Evolutionary conservation across 257 asterid genomes (phyloP), one percentile per base, ranked within the genome.

Genomic region (Petunia axillaris): DNA sequence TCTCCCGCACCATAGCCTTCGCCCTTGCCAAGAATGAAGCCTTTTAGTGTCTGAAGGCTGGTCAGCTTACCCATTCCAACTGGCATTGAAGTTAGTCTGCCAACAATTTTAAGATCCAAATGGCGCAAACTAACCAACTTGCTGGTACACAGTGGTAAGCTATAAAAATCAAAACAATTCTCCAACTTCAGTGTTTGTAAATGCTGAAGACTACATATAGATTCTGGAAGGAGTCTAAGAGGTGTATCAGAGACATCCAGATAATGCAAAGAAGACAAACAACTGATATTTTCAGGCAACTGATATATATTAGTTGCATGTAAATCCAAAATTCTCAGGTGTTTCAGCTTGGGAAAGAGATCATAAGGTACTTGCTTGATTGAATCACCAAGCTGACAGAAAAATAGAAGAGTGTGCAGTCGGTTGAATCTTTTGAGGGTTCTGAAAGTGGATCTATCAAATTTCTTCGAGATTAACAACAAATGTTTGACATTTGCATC

Each of bases 111-210:
- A 40, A 90, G 64, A 62, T 86, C 90, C 53, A 90, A 73, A 79
- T 88, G 91, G 5, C 87, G 85, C 52, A 90, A 88, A 36, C 84
- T 81, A n/a, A 50, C 67, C 57, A 85, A 75, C 67, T 78, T 84
- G 13, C 67, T 81, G 13, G 85, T 80, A 57, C 86, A 87, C 43
- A 80, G 66, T 68, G 90, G 90, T 62, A 90, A 81, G 6, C 74
- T 79, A 57, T 0, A 52, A 74, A 88, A 57, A 6, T 76, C 82
- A 50, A 10, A 25, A 54, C 91, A 90, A 1, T 52, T 82, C 68
- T 50, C 80, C n/a, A 90, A 88, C 11, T 68, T 88, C 55, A 90
- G 40, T 10, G 91, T 86, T 57, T 88, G 91, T 67, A 90, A 76
- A 77, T 39, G 3, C 50, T n/a, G 0, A 39, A 90, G 86, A 50